Conservation (phyloP, 148 eudicot species). For the Persicaria maculosa region DNA sequence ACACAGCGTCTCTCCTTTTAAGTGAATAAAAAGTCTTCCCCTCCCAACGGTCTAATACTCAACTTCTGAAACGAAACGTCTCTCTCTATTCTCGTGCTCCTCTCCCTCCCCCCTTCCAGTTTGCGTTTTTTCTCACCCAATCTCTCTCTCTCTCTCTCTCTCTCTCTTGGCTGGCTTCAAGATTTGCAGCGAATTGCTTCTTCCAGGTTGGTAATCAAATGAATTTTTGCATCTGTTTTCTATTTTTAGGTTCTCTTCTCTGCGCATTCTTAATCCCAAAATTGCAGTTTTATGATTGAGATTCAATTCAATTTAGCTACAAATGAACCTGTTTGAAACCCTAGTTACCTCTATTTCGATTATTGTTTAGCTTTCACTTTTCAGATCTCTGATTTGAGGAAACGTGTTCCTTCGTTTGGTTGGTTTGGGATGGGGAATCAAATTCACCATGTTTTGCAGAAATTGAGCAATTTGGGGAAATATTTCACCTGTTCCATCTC, state of each 20-base stretch:
- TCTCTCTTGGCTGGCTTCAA: not conserved
- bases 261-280: not conserved
- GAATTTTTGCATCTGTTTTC: not conserved
- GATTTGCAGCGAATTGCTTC: not conserved
- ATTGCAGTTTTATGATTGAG: not conserved
- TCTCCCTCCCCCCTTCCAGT: not conserved
- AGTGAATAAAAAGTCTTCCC: not conserved
- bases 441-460: not conserved
- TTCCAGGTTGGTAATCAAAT: not conserved
- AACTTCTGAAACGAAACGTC: not conserved
- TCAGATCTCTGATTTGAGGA: not conserved
- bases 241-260: not conserved
- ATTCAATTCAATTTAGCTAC: conserved; percentile 10
- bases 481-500: not conserved
- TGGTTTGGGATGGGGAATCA: no score
- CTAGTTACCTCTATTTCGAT: not conserved
- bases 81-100: not conserved
- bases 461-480: not conserved
- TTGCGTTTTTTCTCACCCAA: conserved; percentile 1
- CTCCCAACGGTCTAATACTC: conserved; percentile 10
- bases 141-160: not conserved
- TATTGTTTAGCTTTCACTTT: not conserved
- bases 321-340: not conserved
- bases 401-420: not conserved
- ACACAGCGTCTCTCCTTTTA: not conserved